Percentiles rank a stretch among this genome's conserved stretches.
These are phyloP conservation scores for Paraphaeosphaeria sporulosa DNA, from an alignment of 2,329 filamentous ascomycete species.

Conservation along the genomic window DNA sequence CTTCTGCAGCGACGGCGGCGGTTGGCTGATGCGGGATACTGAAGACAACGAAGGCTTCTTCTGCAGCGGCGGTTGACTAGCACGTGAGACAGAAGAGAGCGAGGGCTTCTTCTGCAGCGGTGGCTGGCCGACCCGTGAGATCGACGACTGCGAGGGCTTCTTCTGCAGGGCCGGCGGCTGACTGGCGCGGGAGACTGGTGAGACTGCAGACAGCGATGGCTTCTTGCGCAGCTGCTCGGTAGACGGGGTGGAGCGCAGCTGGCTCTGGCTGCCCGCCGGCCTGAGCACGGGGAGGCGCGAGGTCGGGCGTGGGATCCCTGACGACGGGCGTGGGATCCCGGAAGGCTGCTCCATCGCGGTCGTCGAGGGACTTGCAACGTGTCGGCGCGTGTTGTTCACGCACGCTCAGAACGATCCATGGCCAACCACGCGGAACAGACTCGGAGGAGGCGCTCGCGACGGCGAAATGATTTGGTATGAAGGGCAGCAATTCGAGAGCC, in stretches of 20 bases:
- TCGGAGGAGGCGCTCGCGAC: slow-evolving; percentile 12
- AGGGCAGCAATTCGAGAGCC: slow-evolving; percentile 1
- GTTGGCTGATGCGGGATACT: slow-evolving; percentile 35
- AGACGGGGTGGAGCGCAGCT: slow-evolving; percentile 56
- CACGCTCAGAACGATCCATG: slow-evolving; percentile 4
- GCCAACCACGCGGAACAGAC: slow-evolving; percentile 20
- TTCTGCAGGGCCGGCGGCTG: slow-evolving; percentile 34
- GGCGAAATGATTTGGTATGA: not conserved
- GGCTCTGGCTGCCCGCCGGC: slow-evolving; percentile 47
- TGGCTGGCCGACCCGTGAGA: slow-evolving; percentile 41
- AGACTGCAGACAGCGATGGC: slow-evolving; percentile 38
- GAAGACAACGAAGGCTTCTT: slow-evolving; percentile 37
- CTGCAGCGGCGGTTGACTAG: slow-evolving; percentile 29
- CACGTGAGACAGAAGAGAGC: slow-evolving; percentile 32
- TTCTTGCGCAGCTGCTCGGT: slow-evolving; percentile 48
- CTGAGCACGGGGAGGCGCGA: slow-evolving; percentile 62
- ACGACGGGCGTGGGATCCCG: slow-evolving; percentile 30
- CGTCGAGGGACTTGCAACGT: slow-evolving; percentile 18
- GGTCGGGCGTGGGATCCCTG: slow-evolving; percentile 57
- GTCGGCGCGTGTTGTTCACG: slow-evolving; percentile 19
- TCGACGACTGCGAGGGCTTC: slow-evolving; percentile 32
- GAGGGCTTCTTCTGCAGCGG: slow-evolving; percentile 8
- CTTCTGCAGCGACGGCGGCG: slow-evolving; percentile 26
- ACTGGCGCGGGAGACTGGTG: slow-evolving; percentile 29
- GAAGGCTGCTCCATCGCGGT: slow-evolving; percentile 44